These are phyloP conservation scores for Nitzschia putrida DNA, from an alignment of 108 stramenopile species.

Conservation along the genomic window DNA sequence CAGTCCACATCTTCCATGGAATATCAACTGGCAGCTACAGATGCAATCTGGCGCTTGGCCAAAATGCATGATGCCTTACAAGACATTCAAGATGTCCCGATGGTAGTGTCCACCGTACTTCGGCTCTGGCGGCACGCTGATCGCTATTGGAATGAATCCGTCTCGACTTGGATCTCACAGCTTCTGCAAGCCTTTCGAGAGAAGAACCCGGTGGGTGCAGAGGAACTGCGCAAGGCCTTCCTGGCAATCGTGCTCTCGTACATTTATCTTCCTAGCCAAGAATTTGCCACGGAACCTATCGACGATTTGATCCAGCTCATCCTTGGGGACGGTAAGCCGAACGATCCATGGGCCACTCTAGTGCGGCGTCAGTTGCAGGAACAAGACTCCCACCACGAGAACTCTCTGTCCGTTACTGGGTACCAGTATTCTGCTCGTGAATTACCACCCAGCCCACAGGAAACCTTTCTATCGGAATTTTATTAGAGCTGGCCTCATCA, in stretches of 20 bases:
- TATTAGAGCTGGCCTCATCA: no score
- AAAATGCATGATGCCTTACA: conserved; percentile 1
- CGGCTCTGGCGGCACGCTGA: conserved; percentile 13
- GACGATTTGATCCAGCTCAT: conserved; percentile 5
- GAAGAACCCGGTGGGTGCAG: background rate
- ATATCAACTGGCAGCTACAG: conserved; percentile 11
- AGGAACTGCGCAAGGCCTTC: conserved; percentile 7
- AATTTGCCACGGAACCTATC: background rate
- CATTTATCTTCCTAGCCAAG: conserved; percentile 4
- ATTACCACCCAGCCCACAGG: no score
- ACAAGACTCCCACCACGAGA: background rate
- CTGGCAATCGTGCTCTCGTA: conserved; percentile 19
- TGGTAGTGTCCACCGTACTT: conserved; percentile 19
- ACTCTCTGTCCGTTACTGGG: background rate
- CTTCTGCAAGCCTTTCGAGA: background rate
- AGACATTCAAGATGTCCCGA: background rate
- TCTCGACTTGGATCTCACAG: conserved; percentile 14
- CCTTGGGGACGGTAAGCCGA: background rate
- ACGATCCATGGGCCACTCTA: no score
- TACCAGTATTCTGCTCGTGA: no score
- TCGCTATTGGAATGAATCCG: conserved; percentile 10
- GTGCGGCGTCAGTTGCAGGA: background rate
- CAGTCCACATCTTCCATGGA: background rate
- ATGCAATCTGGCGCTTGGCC: conserved; percentile 15
- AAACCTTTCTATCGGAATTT: no score